Percentiles rank a stretch among this genome's conserved stretches.
These are phyloP conservation scores for Pichia sp. DNA, from an alignment of 1,139 yeast species.

Conservation along the genomic window DNA sequence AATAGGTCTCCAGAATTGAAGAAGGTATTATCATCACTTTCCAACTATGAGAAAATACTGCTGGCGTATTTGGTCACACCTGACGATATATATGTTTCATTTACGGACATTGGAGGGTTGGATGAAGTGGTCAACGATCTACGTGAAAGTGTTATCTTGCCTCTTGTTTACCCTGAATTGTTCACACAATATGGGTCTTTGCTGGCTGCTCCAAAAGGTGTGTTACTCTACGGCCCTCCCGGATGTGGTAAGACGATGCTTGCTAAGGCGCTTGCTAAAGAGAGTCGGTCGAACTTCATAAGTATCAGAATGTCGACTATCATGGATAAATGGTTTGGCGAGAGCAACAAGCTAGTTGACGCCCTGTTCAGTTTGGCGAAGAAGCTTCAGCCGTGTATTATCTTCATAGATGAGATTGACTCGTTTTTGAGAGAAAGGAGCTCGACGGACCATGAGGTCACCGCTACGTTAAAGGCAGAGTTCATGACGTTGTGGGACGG, in stretches of 20 bases:
- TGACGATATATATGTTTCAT: conserved; percentile 69
- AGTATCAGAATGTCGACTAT: conserved; percentile 91
- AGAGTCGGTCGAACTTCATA: conserved; percentile 87
- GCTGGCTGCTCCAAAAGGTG: conserved; percentile 91
- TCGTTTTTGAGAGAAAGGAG: conserved; percentile 86
- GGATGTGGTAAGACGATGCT: conserved; percentile 98
- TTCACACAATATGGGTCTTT: conserved; percentile 60
- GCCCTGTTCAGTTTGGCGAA: conserved; percentile 88
- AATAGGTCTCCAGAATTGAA: conserved; percentile 16
- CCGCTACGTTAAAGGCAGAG: conserved; percentile 91
- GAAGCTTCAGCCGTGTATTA: conserved; percentile 89
- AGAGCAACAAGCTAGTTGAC: conserved; percentile 88
- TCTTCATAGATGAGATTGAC: conserved; percentile 94
- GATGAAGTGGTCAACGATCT: conserved; percentile 78
- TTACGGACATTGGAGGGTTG: conserved; percentile 84
- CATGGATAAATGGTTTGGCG: conserved; percentile 99
- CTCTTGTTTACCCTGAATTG: conserved; percentile 70
- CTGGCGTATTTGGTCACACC: conserved; percentile 80
- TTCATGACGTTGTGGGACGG: conserved; percentile 99
- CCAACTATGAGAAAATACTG: conserved; percentile 67
- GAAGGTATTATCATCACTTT: conserved; percentile 13
- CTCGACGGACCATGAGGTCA: conserved; percentile 88
- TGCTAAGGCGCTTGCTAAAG: conserved; percentile 91
- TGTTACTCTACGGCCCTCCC: conserved; percentile 90
- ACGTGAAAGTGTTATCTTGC: conserved; percentile 82